A percentile compares a stretch with the other conserved stretches of the same genome.
Conservation (phyloP, 2,329 filamentous ascomycete species). For the Nigrospora sphaerica region DNA sequence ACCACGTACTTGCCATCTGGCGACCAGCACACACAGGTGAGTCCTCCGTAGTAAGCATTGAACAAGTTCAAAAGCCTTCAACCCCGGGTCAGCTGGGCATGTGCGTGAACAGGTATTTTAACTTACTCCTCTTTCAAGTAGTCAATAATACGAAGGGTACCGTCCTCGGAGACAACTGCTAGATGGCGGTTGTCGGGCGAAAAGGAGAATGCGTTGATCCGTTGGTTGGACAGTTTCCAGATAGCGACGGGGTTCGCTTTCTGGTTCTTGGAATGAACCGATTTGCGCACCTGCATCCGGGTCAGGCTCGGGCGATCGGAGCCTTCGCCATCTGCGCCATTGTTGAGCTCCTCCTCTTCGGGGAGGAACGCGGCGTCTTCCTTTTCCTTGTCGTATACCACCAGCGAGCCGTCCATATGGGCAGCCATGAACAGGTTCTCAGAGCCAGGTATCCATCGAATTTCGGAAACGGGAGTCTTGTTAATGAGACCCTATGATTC, state of each 20-base stretch:
- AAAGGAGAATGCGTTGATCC: conserved; percentile 86
- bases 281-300: conserved; percentile 73
- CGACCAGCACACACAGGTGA: conserved; percentile 94
- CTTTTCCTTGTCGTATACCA: conserved; percentile 94
- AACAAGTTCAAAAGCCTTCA: conserved; percentile 76
- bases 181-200: conserved; percentile 83
- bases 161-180: conserved; percentile 87
- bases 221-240: conserved; percentile 88
- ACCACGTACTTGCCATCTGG: conserved; percentile 94
- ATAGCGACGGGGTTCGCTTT: conserved; percentile 86
- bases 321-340: conserved; percentile 21
- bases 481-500: conserved; percentile 74
- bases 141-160: conserved; percentile 82
- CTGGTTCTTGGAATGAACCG: conserved; percentile 87
- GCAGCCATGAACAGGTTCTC: conserved; percentile 89
- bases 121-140: conserved; percentile 78
- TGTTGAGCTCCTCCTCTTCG: conserved; percentile 25
- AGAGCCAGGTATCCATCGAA: conserved; percentile 89
- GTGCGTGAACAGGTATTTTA: background rate
- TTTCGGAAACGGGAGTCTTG: conserved; percentile 73
- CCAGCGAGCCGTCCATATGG: conserved; percentile 82
- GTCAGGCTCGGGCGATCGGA: conserved; percentile 27
- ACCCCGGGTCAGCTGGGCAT: background rate
- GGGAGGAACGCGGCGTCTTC: conserved; percentile 51
- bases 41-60: conserved; percentile 85